Percentiles rank a stretch among this genome's conserved stretches.
Evolutionary conservation across 2,329 filamentous ascomycete genomes (phyloP).

Genomic region (Blastomyces parvus): DNA sequence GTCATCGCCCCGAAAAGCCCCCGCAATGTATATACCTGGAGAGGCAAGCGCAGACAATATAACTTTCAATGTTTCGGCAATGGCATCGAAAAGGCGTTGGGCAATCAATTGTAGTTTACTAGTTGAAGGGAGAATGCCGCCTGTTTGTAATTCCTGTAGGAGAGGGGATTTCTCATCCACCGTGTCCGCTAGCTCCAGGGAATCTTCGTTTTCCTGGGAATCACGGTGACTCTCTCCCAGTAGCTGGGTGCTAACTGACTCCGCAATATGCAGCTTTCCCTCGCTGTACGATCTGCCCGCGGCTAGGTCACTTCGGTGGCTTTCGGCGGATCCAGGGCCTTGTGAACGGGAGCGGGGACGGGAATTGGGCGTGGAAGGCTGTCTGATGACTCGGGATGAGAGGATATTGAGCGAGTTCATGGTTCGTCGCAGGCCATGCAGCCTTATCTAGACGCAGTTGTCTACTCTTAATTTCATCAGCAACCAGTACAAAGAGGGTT

Average conservation of each 20-base stretch:
- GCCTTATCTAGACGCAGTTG: conserved; percentile 24
- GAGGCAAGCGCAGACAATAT: conserved; percentile 68
- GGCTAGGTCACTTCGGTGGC: conserved; percentile 26
- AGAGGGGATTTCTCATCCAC: conserved; percentile 62
- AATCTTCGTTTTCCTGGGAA: conserved; percentile 30
- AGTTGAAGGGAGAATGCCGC: conserved; percentile 25
- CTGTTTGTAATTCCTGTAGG: conserved; percentile 38
- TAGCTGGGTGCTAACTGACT: conserved; percentile 18
- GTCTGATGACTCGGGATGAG: conserved; percentile 67
- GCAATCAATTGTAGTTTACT: conserved; percentile 47
- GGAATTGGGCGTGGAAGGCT: conserved; percentile 43
- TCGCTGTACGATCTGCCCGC: conserved; percentile 37
- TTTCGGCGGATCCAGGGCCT: conserved; percentile 34
- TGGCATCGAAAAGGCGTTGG: conserved; percentile 58
- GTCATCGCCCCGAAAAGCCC: conserved; percentile 71
- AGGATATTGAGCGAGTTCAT: conserved; percentile 98
- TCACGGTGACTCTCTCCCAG: conserved; percentile 26
- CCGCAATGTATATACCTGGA: conserved; percentile 72
- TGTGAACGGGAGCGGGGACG: conserved; percentile 48
- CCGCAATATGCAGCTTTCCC: conserved; percentile 28
- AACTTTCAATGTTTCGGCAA: conserved; percentile 68
- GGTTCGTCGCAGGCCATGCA: conserved; percentile 47
- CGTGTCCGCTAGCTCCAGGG: conserved; percentile 28
- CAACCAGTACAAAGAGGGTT: background rate
- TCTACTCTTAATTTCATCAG: conserved; percentile 19